Conservation (phyloP, 352 stramenopile genomes). For the Globisporangium paroecandrum region DNA sequence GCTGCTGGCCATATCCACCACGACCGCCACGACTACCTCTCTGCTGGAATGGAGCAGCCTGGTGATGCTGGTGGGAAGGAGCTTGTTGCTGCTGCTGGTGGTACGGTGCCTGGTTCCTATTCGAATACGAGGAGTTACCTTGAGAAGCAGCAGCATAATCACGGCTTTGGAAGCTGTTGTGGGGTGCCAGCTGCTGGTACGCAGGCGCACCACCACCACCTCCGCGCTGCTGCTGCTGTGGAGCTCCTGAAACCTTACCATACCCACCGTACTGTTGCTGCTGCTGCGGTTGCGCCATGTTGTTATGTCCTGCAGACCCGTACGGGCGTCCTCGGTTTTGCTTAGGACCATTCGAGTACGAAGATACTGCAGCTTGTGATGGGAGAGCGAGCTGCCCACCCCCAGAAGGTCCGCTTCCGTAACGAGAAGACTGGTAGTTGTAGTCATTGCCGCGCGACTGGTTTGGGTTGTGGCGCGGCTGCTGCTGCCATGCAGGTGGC, state of each 20-base stretch:
- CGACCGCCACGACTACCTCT: conserved; percentile 18
- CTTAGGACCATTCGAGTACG: conserved; percentile 16
- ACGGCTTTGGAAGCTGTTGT: conserved; percentile 10
- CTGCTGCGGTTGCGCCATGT: conserved; percentile 10
- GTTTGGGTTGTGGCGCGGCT: neutral
- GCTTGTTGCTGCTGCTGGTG: conserved; percentile 16
- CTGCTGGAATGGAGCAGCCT: conserved; percentile 17
- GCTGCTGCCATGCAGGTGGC: conserved; percentile 9
- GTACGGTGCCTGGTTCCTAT: conserved; percentile 21
- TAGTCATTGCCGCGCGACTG: conserved; percentile 11
- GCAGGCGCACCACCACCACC: neutral
- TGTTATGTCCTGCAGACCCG: neutral
- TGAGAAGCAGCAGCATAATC: conserved; percentile 13
- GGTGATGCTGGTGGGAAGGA: conserved; percentile 13
- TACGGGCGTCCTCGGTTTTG: conserved; percentile 9
- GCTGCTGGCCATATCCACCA: conserved; percentile 16
- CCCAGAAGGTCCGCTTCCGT: conserved; percentile 8
- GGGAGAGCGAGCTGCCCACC: neutral
- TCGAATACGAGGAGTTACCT: conserved; percentile 14
- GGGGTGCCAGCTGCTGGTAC: conserved; percentile 16
- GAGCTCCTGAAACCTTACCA: conserved; percentile 13
- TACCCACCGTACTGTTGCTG: conserved; percentile 12
- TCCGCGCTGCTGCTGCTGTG: conserved; percentile 12
- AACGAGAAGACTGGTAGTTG: conserved; percentile 5
- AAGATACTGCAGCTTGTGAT: conserved; percentile 11